These are phyloP conservation scores for Zoysia japonica DNA, from an alignment of 176 grass and related monocot genomes.

Conservation along the genomic window DNA sequence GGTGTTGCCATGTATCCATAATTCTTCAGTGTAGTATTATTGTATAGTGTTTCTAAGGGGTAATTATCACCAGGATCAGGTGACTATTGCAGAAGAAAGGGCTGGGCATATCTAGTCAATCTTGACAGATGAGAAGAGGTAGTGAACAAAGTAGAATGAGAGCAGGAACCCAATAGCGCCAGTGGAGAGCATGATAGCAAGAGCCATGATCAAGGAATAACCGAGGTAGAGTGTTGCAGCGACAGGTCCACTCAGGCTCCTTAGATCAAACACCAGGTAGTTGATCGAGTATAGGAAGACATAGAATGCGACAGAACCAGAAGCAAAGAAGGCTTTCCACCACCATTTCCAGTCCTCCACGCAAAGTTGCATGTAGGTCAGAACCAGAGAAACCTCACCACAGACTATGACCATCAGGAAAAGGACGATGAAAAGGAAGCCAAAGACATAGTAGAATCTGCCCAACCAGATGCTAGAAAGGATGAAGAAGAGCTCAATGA, in stretches of 20 bases:
- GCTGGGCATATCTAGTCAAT: conserved; percentile 60
- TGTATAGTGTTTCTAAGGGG: conserved; percentile 47
- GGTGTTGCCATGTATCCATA: conserved; percentile 35
- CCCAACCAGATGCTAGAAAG: conserved; percentile 88
- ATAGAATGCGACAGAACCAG: conserved; percentile 69
- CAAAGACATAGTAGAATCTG: conserved; percentile 90
- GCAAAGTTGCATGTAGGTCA: conserved; percentile 87
- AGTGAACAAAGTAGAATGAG: conserved; percentile 88
- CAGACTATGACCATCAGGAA: conserved; percentile 67
- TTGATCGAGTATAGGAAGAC: conserved; percentile 85
- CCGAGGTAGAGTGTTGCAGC: conserved; percentile 72
- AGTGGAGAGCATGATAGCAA: conserved; percentile 77
- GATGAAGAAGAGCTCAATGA: conserved; percentile 92
- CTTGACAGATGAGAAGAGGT: conserved; percentile 91
- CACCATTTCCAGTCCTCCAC: conserved; percentile 92
- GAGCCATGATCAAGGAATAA: conserved; percentile 78
- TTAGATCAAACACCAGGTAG: conserved; percentile 83
- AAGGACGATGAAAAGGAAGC: conserved; percentile 79
- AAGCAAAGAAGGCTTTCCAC: conserved; percentile 93
- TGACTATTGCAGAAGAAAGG: conserved; percentile 32
- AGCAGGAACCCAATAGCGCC: conserved; percentile 80
- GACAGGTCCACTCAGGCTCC: conserved; percentile 76
- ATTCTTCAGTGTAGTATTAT: conserved; percentile 35
- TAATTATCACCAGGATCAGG: conserved; percentile 52
- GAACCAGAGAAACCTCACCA: conserved; percentile 75